Base-by-base conservation (phyloP, 768 basidiomycete species). In the Gautieria morchelliformis region DNA sequence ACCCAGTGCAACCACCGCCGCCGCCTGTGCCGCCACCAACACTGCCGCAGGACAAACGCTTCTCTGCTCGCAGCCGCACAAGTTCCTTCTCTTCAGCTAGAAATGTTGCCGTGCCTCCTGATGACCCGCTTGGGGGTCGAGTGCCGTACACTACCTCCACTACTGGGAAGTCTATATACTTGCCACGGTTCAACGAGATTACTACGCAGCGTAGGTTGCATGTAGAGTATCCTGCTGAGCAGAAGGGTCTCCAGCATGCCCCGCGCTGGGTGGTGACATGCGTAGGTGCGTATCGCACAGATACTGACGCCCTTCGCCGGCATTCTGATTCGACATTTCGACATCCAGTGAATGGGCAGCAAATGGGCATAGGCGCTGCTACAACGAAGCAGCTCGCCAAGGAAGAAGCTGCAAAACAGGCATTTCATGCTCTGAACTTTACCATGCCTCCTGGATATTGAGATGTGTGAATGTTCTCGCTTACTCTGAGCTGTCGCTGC, bases 161-260 rank as follows among this genome's bases (percentile, higher is more conserved):
- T 57, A 33, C 45, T 49, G 20, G 42, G 30, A 49, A 46, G 27
- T 44, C 40, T n/a, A 12, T 3, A 71, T 87, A 84, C 67, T 69
- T 89, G 40, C 82, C 87, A 0, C 64, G 85, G 32, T 89, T 89
- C 69, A 89, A 89, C 66, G 83, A 89, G 69, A 81, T 79, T 2
- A 85, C 85, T 45, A 69, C 74, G 47, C 86, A 87, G 62, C 79
- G 85, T 41, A 76, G 83, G 46, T 72, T 87, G 58, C 72, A 68
- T 20, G 78, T 87, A 9, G 77, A 81, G 52, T 89, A 87, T 62
- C 71, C 74, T 12, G 78, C 83, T 5, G 68, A 74, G 48, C 83
- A 84, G 62, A 70, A 71, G 32, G 87, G 87, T 42, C 85, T 84
- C 17, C 70, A 82, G 5, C 87, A 89, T 62, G 81, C 84, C 24